Evolutionary conservation across 768 basidiomycete genomes (phyloP).

Genomic region (Cyathus striatus): DNA sequence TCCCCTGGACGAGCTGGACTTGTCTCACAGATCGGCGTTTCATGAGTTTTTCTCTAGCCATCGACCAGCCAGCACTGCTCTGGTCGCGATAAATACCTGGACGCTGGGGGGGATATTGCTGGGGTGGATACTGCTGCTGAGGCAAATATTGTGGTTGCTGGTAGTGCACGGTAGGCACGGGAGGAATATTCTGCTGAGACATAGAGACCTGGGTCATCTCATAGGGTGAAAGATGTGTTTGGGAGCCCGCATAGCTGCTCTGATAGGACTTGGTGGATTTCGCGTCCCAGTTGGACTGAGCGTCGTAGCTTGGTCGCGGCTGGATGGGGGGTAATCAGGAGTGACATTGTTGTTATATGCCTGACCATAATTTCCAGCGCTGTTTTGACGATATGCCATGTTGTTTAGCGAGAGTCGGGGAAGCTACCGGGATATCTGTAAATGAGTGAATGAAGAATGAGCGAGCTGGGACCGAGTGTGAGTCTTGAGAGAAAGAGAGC

Average conservation of each 20-base stretch:
- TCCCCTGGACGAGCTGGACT: slow-evolving; percentile 77
- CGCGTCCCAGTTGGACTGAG: slow-evolving; percentile 46
- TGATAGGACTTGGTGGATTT: slow-evolving; percentile 63
- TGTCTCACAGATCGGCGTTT: slow-evolving; percentile 75
- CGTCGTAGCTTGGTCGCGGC: slow-evolving; percentile 33
- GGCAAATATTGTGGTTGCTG: slow-evolving; percentile 26
- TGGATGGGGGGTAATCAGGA: slow-evolving; percentile 28
- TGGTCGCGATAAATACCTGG: slow-evolving; percentile 43
- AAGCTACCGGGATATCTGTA: no score
- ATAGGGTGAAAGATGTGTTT: slow-evolving; percentile 66
- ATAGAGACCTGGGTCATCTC: slow-evolving; percentile 49
- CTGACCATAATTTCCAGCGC: slow-evolving; percentile 43
- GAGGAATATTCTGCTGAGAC: slow-evolving; percentile 36
- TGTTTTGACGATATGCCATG: slow-evolving; percentile 55
- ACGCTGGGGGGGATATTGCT: slow-evolving; percentile 59
- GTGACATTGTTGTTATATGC: slow-evolving; percentile 16
- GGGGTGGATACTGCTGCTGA: slow-evolving; percentile 33
- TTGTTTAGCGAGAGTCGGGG: not conserved
- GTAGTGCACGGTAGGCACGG: slow-evolving; percentile 52
- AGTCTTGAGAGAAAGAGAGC: slow-evolving; percentile 4
- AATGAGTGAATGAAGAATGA: no score
- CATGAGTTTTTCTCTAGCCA: slow-evolving; percentile 76
- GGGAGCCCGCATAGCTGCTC: slow-evolving; percentile 64
- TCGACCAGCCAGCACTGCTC: slow-evolving; percentile 55
- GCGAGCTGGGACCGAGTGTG: not conserved